Percentiles rank a stretch among this genome's conserved stretches.
These are phyloP conservation scores for Raphanus hybrid DNA, from an alignment of 441 rosid genomes.

Conservation along the genomic window DNA sequence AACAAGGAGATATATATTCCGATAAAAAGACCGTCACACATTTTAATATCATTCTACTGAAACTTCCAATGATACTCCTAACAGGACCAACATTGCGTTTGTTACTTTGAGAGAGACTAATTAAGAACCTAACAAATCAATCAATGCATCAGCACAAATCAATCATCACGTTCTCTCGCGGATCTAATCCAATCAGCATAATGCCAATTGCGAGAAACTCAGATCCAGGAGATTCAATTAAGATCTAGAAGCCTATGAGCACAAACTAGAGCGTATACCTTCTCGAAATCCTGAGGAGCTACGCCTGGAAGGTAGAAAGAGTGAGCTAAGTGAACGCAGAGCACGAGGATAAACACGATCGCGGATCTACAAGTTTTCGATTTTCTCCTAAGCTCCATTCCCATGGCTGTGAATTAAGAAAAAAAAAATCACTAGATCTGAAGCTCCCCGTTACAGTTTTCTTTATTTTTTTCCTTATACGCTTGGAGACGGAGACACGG, in stretches of 20 bases:
- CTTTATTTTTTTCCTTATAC: no score
- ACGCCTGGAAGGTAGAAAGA: conserved; percentile 68
- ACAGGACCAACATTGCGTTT: no score
- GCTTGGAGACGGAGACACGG: no score
- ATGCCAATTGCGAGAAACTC: background rate
- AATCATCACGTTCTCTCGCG: background rate
- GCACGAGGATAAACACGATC: conserved; percentile 41
- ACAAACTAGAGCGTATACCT: conserved; percentile 41
- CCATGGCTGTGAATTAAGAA: conserved; percentile 13
- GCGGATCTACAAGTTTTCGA: conserved; percentile 11
- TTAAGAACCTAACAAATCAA: no score
- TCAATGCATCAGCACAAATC: no score
- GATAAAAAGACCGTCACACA: no score
- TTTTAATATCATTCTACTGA: no score
- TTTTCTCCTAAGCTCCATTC: conserved; percentile 3
- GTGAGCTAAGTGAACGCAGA: conserved; percentile 48
- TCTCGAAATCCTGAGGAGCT: conserved; percentile 66
- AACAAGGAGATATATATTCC: no score
- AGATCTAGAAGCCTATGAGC: background rate
- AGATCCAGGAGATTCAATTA: conserved; percentile 32
- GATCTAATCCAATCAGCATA: background rate
- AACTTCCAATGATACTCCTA: no score
- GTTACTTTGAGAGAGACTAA: no score
- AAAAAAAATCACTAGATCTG: conserved; percentile 22
- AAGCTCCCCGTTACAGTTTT: conserved; percentile 5